Evolutionary conservation across 345 rosid species (phyloP), one percentile per base, ranked within the genome.

Genomic region (Bruguiera parviflora): DNA sequence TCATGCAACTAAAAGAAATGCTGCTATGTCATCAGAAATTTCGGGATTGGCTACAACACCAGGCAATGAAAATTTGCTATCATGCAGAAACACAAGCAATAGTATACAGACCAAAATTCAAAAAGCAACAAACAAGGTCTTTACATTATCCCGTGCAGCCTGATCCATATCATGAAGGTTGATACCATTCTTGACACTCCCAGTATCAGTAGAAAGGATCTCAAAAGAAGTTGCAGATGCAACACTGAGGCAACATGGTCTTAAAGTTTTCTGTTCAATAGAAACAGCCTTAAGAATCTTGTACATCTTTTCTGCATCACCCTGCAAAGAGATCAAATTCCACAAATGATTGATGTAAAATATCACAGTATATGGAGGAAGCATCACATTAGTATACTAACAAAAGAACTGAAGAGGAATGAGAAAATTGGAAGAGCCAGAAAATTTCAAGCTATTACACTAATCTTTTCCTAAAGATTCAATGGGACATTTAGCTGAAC

Each of bases 281-380:
- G 87, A 70, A 72, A 79, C 85, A 77, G 75, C 66, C 61, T 68
- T 85, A 69, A 94, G 53, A 75, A 80, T 74, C 65, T 65, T 77
- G 76, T 79, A 84, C 81, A 88, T 79, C 84, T 61, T 87, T 86
- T 81, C 88, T 35, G 91, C 90, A 68, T 95, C 91, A 72, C 29
- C 53, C 98, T 93, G 75, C 71, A 78, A 68, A 73, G 37, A 70
- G 64, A 73, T 25, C 64, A 66, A 39, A 25, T 16, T 35, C 62
- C 60, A 52, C 66, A 58, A 55, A 24, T 64, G 52, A 62, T 8
- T 29, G 25, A 65, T 6, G 22, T 20, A 53, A 53, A 57, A 43
- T 43, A 15, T 43, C 49, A 43, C 19, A 43, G 49, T 0, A 43
- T 21, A 56, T 15, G 16, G 28, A 56, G 25, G 22, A 56, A 56